Conservation (phyloP, 495 filamentous ascomycete species). For the Talaromyces nanjingensis region DNA sequence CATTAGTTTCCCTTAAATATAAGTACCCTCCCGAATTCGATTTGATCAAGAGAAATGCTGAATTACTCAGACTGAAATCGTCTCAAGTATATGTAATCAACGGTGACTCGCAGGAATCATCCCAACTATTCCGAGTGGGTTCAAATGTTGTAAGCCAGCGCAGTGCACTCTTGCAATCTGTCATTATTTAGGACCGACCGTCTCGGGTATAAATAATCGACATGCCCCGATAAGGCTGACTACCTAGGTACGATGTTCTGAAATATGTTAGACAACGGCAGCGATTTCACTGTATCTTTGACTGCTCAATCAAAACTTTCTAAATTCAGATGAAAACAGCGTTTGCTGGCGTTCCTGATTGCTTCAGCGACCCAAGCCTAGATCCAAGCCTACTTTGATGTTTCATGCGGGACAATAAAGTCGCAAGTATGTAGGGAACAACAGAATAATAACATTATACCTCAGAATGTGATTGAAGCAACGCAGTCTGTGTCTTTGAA, state of each 20-base stretch:
- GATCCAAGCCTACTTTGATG: too few relatives aligned
- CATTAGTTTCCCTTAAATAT: background rate
- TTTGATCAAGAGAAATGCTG: too few relatives aligned
- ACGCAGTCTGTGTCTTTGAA: background rate
- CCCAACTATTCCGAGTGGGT: background rate
- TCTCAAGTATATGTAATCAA: background rate
- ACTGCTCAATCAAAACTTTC: background rate
- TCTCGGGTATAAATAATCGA: background rate
- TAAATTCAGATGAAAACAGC: background rate
- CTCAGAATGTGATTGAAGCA: too few relatives aligned
- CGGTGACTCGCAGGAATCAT: background rate
- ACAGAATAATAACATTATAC: too few relatives aligned
- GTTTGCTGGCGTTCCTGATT: background rate
- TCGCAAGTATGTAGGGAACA: background rate
- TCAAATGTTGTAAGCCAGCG: background rate
- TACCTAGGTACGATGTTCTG: background rate
- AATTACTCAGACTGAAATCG: too few relatives aligned
- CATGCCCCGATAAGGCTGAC: background rate
- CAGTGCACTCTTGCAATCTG: background rate
- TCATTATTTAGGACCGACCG: background rate
- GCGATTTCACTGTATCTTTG: background rate
- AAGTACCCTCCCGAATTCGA: too few relatives aligned
- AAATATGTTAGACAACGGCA: background rate
- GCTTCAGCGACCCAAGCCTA: background rate
- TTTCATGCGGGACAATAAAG: background rate